These are phyloP conservation scores for Botrytis fabae DNA, from an alignment of 2,329 filamentous ascomycete genomes.

Conservation along the genomic window DNA sequence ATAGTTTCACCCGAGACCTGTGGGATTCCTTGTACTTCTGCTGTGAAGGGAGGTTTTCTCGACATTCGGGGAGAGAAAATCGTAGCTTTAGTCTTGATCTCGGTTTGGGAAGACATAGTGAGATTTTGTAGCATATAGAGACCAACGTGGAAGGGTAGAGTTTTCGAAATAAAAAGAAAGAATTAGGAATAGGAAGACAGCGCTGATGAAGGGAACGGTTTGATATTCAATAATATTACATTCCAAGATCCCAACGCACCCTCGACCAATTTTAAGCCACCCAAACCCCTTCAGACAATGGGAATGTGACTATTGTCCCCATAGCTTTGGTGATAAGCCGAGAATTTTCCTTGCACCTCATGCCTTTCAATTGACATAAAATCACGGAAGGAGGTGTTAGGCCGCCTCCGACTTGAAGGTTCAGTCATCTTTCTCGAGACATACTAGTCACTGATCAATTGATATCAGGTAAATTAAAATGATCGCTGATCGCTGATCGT, in stretches of 20 bases:
- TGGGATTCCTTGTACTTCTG: constrained; percentile 57
- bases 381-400: neutral
- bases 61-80: constrained; percentile 27
- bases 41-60: constrained; percentile 56
- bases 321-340: constrained; percentile 3
- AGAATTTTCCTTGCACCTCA: constrained; percentile 3
- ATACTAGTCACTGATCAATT: neutral
- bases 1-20: constrained; percentile 64
- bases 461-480: neutral
- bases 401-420: neutral
- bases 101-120: constrained; percentile 13
- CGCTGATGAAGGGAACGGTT: neutral
- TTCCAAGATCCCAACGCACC: neutral
- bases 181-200: neutral
- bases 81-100: neutral
- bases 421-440: neutral
- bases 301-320: neutral
- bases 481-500: neutral
- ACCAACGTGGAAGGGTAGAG: neutral
- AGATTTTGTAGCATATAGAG: neutral
- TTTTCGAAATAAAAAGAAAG: neutral
- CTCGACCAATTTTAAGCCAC: neutral
- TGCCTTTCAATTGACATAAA: neutral
- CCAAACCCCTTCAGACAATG: neutral
- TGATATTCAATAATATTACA: constrained; percentile 5